Conservation (phyloP, 495 filamentous ascomycete genomes). For the Hypoxylon fragiforme region DNA sequence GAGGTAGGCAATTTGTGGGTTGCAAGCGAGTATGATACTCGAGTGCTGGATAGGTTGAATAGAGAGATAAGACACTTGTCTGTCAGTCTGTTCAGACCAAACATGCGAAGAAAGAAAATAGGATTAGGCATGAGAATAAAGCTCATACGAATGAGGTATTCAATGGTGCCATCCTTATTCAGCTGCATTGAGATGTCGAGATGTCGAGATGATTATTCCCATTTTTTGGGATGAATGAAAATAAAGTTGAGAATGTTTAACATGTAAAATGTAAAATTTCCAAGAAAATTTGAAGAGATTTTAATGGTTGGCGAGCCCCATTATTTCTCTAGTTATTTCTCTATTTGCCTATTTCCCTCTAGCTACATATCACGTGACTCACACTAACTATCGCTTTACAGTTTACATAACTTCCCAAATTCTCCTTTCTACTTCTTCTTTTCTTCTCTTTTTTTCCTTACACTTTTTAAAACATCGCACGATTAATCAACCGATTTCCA, state of each 20-base stretch:
- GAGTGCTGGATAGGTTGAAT: constrained; percentile 1
- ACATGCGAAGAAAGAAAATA: not conserved
- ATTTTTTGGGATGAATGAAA: not conserved
- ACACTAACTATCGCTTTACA: no score
- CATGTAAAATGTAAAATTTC: constrained; percentile 5
- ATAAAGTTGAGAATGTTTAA: not conserved
- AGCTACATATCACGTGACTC: constrained; percentile 30
- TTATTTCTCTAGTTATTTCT: no score
- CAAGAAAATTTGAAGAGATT: constrained; percentile 23
- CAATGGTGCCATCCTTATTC: not conserved
- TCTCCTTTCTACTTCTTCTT: not conserved
- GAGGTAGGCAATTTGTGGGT: constrained; percentile 63
- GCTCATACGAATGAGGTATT: not conserved
- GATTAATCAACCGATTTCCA: constrained; percentile 56
- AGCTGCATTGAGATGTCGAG: no score
- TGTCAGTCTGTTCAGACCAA: no score
- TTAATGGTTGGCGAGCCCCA: constrained; percentile 11
- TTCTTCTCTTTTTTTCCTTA: constrained; percentile 38
- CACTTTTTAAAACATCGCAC: constrained; percentile 49
- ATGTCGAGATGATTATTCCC: no score
- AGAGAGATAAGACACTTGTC: constrained; percentile 15
- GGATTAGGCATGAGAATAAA: not conserved
- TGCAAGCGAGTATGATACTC: constrained; percentile 2
- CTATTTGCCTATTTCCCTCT: no score
- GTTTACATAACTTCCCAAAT: not conserved